A percentile compares a stretch with the other conserved stretches of the same genome.
These are phyloP conservation scores for Pseudogymnoascus sp. DNA, from an alignment of 2,329 filamentous ascomycete species.

Conservation along the genomic window DNA sequence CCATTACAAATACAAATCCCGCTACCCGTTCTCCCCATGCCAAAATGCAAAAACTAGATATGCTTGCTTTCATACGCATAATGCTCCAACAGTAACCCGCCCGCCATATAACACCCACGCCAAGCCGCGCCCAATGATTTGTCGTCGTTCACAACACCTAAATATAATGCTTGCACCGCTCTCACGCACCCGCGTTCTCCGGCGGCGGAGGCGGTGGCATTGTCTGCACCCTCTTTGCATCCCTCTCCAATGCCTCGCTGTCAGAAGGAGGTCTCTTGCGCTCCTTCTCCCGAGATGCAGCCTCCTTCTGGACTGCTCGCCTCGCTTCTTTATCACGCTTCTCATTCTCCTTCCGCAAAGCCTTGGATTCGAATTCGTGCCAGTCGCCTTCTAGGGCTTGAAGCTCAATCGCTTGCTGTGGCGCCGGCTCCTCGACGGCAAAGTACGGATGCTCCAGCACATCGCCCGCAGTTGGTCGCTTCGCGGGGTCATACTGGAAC, in stretches of 20 bases:
- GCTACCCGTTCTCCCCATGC: background rate
- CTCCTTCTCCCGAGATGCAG: constrained; percentile 20
- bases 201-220: background rate
- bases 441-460: constrained; percentile 88
- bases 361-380: constrained; percentile 98
- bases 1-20: background rate
- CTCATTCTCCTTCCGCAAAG: constrained; percentile 82
- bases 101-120: background rate
- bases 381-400: constrained; percentile 82
- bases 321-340: constrained; percentile 42
- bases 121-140: background rate
- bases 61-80: background rate
- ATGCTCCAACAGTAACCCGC: background rate
- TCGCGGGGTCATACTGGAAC: constrained; percentile 81
- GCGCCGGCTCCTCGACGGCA: constrained; percentile 65
- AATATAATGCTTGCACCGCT: background rate
- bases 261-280: constrained; percentile 24
- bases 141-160: background rate
- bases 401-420: constrained; percentile 75
- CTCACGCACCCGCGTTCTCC: background rate
- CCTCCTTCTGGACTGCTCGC: constrained; percentile 25
- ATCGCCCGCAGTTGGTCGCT: constrained; percentile 74
- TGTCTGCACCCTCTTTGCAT: constrained; percentile 22
- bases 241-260: constrained; percentile 19
- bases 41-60: background rate